A percentile compares a stretch with the other conserved stretches of the same genome.
Conservation (phyloP, 305 asterid genomes). For the Fraxinus dipetala region DNA sequence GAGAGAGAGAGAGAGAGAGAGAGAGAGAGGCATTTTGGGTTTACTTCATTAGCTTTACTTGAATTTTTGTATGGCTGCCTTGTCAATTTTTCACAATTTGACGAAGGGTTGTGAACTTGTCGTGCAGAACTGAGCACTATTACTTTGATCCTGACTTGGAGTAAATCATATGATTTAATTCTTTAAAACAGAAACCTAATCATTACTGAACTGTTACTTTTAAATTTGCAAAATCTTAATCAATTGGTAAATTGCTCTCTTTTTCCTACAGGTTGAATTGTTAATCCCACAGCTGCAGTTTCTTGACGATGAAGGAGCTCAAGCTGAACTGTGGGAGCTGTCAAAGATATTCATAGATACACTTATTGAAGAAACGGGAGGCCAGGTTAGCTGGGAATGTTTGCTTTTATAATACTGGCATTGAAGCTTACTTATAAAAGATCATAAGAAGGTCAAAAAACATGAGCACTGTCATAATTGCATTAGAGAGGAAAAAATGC, state of each 20-base stretch:
- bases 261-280: conserved; percentile 69
- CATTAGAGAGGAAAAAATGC: background rate
- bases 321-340: conserved; percentile 85
- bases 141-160: background rate
- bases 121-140: background rate
- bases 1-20: background rate
- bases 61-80: background rate
- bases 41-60: background rate
- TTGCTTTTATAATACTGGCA: conserved; percentile 15
- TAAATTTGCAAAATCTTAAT: background rate
- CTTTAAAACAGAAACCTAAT: background rate
- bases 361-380: conserved; percentile 69
- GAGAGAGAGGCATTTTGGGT: background rate
- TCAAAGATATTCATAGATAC: conserved; percentile 77
- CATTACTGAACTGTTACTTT: background rate
- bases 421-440: background rate
- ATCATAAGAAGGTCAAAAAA: background rate
- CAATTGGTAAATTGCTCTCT: background rate
- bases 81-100: background rate
- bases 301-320: conserved; percentile 97
- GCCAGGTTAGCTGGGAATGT: conserved; percentile 49
- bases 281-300: conserved; percentile 87
- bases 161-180: background rate
- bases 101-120: background rate
- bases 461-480: background rate